phyloP scores from a whole-genome alignment of 2,329 filamentous ascomycete species.

The Thelonectria rubi region DNA sequence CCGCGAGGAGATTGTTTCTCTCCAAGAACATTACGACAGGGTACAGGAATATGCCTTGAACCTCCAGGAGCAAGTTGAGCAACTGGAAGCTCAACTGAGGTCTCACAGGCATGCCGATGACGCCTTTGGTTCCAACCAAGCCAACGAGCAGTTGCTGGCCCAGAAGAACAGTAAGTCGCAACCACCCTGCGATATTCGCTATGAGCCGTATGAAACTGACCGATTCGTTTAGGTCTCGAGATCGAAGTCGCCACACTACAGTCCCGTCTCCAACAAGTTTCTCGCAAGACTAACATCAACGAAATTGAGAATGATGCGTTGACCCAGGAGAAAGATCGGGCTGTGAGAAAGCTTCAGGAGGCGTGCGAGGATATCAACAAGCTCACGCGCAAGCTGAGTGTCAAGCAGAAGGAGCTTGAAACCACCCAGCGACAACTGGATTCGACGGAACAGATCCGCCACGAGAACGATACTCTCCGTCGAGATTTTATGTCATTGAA shows the following conservation, averaged over 20 bases:
- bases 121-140: slow-evolving; percentile 54
- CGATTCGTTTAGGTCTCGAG: slow-evolving; percentile 59
- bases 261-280: slow-evolving; percentile 68
- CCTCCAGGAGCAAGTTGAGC: slow-evolving; percentile 61
- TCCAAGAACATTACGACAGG: slow-evolving; percentile 65
- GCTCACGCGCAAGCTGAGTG: slow-evolving; percentile 54
- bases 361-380: slow-evolving; percentile 67
- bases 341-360: slow-evolving; percentile 68
- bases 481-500: slow-evolving; percentile 54
- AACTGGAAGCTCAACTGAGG: slow-evolving; percentile 59
- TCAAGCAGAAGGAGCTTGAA: slow-evolving; percentile 54
- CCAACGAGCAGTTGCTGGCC: slow-evolving; percentile 54
- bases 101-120: slow-evolving; percentile 54
- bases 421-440: slow-evolving; percentile 54
- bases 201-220: slow-evolving; percentile 5
- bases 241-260: slow-evolving; percentile 68
- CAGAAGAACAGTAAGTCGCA: slow-evolving; percentile 66
- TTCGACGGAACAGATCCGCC: slow-evolving; percentile 51
- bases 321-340: slow-evolving; percentile 70
- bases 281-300: slow-evolving; percentile 68
- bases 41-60: slow-evolving; percentile 64
- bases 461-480: slow-evolving; percentile 51
- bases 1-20: slow-evolving; percentile 63
- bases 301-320: slow-evolving; percentile 72
- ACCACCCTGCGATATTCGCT: neutral